These are phyloP conservation scores for Metschnikowia dekortorum DNA, from an alignment of 805 yeast species.

Conservation along the genomic window DNA sequence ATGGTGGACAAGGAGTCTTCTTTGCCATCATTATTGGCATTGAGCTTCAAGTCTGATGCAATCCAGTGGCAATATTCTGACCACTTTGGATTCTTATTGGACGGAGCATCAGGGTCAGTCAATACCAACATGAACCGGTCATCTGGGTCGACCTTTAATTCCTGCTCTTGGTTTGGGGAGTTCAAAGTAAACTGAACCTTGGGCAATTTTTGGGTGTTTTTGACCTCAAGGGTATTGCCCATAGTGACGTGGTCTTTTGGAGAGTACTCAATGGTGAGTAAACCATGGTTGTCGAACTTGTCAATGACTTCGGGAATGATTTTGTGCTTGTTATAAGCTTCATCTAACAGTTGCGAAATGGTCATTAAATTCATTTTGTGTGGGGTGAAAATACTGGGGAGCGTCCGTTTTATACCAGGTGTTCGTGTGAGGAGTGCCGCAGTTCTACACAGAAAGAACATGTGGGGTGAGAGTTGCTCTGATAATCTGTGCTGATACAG, in stretches of 20 bases:
- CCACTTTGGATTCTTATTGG: constrained; percentile 78
- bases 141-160: constrained; percentile 36
- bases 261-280: constrained; percentile 58
- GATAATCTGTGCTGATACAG: constrained; percentile 1
- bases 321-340: constrained; percentile 45
- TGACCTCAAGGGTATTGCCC: constrained; percentile 68
- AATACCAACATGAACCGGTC: constrained; percentile 69
- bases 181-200: constrained; percentile 60
- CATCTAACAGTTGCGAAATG: constrained; percentile 52
- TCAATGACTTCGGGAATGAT: constrained; percentile 52
- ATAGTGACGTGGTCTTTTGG: constrained; percentile 62
- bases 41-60: constrained; percentile 48
- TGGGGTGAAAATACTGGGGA: constrained; percentile 1
- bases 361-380: constrained; percentile 43
- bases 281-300: constrained; percentile 46
- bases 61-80: constrained; percentile 82
- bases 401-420: background rate
- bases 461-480: constrained; percentile 1
- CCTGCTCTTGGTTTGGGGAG: constrained; percentile 40
- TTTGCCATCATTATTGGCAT: constrained; percentile 21
- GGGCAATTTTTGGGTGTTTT: constrained; percentile 67
- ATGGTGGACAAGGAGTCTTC: constrained; percentile 25
- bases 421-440: constrained; percentile 2
- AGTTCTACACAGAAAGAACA: constrained; percentile 15
- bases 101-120: constrained; percentile 95